Evolutionary conservation across 2,329 filamentous ascomycete species (phyloP), one percentile per base, ranked within the genome.

Genomic region (Xylaria sp.): DNA sequence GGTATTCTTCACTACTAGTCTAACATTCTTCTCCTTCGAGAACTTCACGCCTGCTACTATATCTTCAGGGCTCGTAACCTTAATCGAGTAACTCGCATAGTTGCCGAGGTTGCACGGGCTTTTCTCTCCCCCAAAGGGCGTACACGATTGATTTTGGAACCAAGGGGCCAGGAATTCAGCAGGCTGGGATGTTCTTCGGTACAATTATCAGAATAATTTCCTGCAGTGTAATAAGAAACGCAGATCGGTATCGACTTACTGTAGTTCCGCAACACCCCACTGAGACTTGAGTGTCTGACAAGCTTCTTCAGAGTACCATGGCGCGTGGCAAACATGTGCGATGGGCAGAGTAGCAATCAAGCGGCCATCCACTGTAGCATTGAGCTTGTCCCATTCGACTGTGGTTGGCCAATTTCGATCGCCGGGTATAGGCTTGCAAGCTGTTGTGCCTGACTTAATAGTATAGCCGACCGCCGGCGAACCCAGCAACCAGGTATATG

Each of bases 101-200:
- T 61, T 61, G 2, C 63, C 63, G 4, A 66, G 32, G 1, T 3
- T 50, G 25, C 63, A 66, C 1, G 57, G 30, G 5, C 20, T 56
- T 9, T 23, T 15, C n/a, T 28, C 23, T 5, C 36, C 20, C 20
- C 8, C 34, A 23, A 61, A 66, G 3, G 63, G 57, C n/a, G 39
- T 30, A 23, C 63, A 66, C 2, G 57, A 39, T 41, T 61, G 48
- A 30, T 66, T 66, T 20, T 60, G 57, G 23, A 55, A 66, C 28
- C 32, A 66, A 39, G 63, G 63, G n/a, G 48, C 39, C 3, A 66
- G 30, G 43, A 66, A 56, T 20, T 66, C 57, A 23, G 30, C 63
- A 15, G 63, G 63, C 18, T 41, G 36, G 4, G 55, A 59, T 7
- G 55, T 64, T 41, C 62, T 60, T 28, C 34, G 5, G 36, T 10